Percentiles rank a stretch among this genome's conserved stretches.
phyloP scores from a whole-genome alignment of 345 rosid species.

The Pistacia integerrima region DNA sequence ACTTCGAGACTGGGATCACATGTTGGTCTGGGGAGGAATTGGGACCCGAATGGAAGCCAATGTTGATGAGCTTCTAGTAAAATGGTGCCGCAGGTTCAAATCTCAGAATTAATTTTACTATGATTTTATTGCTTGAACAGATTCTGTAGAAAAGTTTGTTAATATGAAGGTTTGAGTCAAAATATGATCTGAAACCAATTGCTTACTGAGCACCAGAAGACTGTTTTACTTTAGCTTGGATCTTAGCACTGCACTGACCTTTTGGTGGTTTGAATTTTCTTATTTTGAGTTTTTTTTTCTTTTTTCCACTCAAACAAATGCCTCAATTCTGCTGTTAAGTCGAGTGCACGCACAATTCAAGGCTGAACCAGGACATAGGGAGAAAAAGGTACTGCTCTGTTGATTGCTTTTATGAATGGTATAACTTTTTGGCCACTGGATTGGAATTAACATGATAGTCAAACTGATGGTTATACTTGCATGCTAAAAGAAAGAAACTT shows the following conservation, averaged over 20 bases:
- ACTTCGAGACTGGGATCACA: slow-evolving; percentile 68
- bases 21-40: slow-evolving; percentile 93
- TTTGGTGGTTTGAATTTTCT: neutral
- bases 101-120: slow-evolving; percentile 15
- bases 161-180: neutral
- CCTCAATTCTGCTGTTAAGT: neutral
- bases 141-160: neutral
- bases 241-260: neutral
- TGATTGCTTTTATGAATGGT: neutral
- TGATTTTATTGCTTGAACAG: neutral
- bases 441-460: neutral
- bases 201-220: neutral
- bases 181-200: neutral
- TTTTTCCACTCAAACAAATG: neutral
- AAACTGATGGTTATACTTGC: neutral
- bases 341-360: neutral
- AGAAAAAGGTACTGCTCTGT: neutral
- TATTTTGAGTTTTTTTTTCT: neutral
- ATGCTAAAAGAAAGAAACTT: neutral
- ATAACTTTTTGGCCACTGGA: no score
- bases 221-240: neutral
- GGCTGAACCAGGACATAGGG: neutral
- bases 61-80: slow-evolving; percentile 61
- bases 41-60: slow-evolving; percentile 93
- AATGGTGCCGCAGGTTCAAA: slow-evolving; percentile 74